These are phyloP conservation scores for Phytopythium helicoides DNA, from an alignment of 352 stramenopile species.

Conservation along the genomic window DNA sequence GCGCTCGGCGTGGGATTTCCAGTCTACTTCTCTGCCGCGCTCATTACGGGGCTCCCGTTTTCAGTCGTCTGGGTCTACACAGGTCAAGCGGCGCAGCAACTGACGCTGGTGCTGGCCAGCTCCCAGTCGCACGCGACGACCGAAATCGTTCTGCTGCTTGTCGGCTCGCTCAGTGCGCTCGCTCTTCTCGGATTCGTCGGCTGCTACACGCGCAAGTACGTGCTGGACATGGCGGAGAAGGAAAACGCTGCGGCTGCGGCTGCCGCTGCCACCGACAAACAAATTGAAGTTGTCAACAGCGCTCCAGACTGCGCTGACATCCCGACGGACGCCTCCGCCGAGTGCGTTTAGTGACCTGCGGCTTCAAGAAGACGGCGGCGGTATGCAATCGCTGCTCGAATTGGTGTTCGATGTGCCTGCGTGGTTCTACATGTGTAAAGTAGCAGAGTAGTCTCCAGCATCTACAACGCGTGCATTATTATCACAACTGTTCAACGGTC, in stretches of 20 bases:
- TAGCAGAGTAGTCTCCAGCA: too few species aligned
- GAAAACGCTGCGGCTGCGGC: constrained; percentile 17
- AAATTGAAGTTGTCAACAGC: background rate
- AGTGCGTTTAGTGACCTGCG: too few species aligned
- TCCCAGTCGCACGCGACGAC: constrained; percentile 42
- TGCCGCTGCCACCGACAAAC: background rate
- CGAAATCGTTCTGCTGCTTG: constrained; percentile 49
- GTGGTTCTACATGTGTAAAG: background rate
- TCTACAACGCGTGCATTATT: background rate
- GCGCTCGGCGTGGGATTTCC: constrained; percentile 68
- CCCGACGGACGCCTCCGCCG: too few species aligned
- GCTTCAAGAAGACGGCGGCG: too few species aligned
- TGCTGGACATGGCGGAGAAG: constrained; percentile 52
- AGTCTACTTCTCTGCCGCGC: constrained; percentile 60
- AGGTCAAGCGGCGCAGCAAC: constrained; percentile 61
- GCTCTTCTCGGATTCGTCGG: constrained; percentile 61
- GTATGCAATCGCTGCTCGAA: too few species aligned
- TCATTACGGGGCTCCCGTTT: constrained; percentile 69
- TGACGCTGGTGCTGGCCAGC: constrained; percentile 44
- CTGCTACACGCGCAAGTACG: constrained; percentile 68
- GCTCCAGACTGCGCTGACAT: too few species aligned
- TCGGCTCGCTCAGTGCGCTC: constrained; percentile 52
- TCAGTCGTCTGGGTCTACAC: constrained; percentile 79
- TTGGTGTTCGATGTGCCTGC: too few species aligned
- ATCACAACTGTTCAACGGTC: background rate